Percentiles rank a stretch among this genome's conserved stretches.
These are phyloP conservation scores for Chrysosporium keratinophilum DNA, from an alignment of 2,329 filamentous ascomycete genomes.

Conservation along the genomic window DNA sequence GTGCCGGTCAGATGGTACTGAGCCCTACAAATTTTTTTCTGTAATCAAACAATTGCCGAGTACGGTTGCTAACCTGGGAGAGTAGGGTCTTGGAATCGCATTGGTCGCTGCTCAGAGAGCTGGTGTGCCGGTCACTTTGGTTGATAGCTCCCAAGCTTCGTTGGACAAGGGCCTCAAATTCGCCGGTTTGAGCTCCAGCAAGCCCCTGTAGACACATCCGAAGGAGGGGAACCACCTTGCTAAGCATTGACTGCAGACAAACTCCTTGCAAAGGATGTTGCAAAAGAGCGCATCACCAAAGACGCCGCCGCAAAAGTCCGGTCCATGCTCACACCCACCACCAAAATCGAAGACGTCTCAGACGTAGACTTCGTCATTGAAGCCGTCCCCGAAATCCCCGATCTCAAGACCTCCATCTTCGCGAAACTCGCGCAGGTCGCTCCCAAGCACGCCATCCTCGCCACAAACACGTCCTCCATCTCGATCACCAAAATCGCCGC, in stretches of 20 bases:
- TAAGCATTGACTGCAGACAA: conserved; percentile 51
- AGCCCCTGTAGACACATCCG: neutral
- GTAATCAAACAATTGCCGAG: conserved; percentile 18
- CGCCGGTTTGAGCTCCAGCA: conserved; percentile 49
- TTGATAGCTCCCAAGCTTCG: conserved; percentile 74
- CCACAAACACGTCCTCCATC: conserved; percentile 98
- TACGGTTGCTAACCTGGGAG: conserved; percentile 13
- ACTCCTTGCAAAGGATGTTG: conserved; percentile 82
- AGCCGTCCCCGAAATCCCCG: conserved; percentile 84
- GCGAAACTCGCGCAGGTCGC: conserved; percentile 68
- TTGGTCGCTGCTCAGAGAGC: conserved; percentile 83
- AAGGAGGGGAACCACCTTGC: neutral
- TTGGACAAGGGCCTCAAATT: conserved; percentile 84
- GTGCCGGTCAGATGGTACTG: conserved; percentile 84
- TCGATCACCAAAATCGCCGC: conserved; percentile 94
- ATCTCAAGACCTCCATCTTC: conserved; percentile 84
- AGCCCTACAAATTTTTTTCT: too few relatives aligned
- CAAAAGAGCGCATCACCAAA: conserved; percentile 75
- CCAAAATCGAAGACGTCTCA: conserved; percentile 63
- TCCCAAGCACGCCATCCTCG: conserved; percentile 74
- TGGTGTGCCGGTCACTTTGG: conserved; percentile 68
- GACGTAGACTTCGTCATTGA: conserved; percentile 96
- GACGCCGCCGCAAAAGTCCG: conserved; percentile 66
- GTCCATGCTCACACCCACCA: conserved; percentile 57
- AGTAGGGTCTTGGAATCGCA: conserved; percentile 84